phyloP scores from a whole-genome alignment of 805 yeast species.

The Sungouiozyma ichnusensis region DNA sequence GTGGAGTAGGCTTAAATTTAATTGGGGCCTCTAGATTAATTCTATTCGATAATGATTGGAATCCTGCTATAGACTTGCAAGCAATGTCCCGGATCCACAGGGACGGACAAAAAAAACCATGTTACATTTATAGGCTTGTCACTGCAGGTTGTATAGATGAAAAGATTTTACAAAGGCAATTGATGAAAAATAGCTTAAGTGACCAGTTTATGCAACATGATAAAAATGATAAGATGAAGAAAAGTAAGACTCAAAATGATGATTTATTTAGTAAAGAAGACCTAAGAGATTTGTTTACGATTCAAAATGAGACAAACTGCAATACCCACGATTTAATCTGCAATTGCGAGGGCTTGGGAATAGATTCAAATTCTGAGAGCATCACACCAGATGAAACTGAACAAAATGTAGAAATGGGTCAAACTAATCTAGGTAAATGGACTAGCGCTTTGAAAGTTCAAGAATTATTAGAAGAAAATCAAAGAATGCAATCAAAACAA shows the following conservation, averaged over 20 bases:
- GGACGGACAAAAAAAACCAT: constrained; percentile 79
- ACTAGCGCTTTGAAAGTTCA: constrained; percentile 44
- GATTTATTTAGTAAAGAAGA: constrained; percentile 62
- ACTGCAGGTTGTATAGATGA: constrained; percentile 91
- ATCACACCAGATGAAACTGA: constrained; percentile 4
- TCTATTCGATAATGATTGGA: constrained; percentile 93
- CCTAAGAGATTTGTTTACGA: constrained; percentile 62
- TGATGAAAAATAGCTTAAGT: constrained; percentile 72
- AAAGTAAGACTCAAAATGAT: constrained; percentile 33
- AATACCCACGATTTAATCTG: constrained; percentile 77
- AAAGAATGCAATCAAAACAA: constrained; percentile 14
- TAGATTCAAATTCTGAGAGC: constrained; percentile 31
- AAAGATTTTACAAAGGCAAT: constrained; percentile 84
- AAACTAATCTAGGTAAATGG: constrained; percentile 31
- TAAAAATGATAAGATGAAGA: constrained; percentile 17
- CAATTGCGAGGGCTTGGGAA: constrained; percentile 38
- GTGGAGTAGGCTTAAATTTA: constrained; percentile 86
- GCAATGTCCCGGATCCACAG: constrained; percentile 94
- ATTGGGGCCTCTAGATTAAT: constrained; percentile 83
- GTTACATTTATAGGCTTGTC: constrained; percentile 69
- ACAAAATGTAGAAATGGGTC: constrained; percentile 9
- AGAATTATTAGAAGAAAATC: constrained; percentile 15
- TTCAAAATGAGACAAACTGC: constrained; percentile 39
- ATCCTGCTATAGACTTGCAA: constrained; percentile 84
- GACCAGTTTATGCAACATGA: constrained; percentile 48